A percentile compares a stretch with the other conserved stretches of the same genome.
phyloP scores from a whole-genome alignment of 73 alveolate species.

The Paramecium caudatum region DNA sequence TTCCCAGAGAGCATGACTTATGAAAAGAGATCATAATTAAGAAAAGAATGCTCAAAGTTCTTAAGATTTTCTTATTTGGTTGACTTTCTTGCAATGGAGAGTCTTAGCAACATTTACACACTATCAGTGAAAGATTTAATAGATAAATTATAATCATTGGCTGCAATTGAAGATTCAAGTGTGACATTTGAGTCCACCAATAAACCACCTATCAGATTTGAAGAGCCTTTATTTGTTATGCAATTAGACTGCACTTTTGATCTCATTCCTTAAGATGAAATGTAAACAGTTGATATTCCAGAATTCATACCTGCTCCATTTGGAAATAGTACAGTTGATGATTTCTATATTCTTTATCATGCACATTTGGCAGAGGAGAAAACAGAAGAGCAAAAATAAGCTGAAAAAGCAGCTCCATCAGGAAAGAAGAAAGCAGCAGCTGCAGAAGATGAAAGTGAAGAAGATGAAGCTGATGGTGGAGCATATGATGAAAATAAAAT shows the following conservation, averaged over 20 bases:
- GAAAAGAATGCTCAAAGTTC: constrained; percentile 89
- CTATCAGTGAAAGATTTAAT: constrained; percentile 81
- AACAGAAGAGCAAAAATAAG: constrained; percentile 42
- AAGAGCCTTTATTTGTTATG: constrained; percentile 81
- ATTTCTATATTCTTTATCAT: constrained; percentile 80
- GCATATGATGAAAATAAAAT: constrained; percentile 72
- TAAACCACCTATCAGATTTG: constrained; percentile 62
- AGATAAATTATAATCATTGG: constrained; percentile 61
- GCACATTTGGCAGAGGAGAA: constrained; percentile 79
- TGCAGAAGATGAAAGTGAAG: constrained; percentile 81
- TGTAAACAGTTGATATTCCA: constrained; percentile 75
- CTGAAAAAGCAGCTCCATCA: constrained; percentile 76
- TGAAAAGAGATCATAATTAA: constrained; percentile 82
- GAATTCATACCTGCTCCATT: constrained; percentile 86
- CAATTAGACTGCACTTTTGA: constrained; percentile 79
- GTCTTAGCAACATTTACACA: constrained; percentile 85
- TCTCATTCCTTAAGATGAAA: constrained; percentile 74
- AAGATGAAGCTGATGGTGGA: constrained; percentile 75
- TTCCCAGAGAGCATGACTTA: constrained; percentile 87
- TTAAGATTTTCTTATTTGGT: constrained; percentile 86
- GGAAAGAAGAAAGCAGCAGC: constrained; percentile 52
- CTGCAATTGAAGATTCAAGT: constrained; percentile 45
- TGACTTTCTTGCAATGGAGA: constrained; percentile 88
- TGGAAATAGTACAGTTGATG: constrained; percentile 81
- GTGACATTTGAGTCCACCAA: constrained; percentile 74